These are phyloP conservation scores for Aegilops speltoides DNA, from an alignment of 176 grass and related monocot genomes.

Conservation along the genomic window DNA sequence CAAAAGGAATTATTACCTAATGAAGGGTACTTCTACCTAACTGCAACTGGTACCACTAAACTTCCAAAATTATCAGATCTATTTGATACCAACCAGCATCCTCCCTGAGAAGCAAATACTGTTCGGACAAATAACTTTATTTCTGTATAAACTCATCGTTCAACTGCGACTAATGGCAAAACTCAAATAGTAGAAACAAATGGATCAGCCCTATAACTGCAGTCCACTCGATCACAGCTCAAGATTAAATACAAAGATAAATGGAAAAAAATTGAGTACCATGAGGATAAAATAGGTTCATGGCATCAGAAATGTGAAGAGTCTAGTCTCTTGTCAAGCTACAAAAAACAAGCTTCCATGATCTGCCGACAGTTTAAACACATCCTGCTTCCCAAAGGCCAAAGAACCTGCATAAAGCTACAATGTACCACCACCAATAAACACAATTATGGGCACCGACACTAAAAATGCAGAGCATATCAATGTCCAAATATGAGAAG, in stretches of 20 bases:
- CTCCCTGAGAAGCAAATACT: not conserved
- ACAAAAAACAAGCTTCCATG: not conserved
- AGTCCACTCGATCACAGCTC: not conserved
- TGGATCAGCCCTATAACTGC: not conserved
- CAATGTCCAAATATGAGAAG: not conserved
- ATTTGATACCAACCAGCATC: not conserved
- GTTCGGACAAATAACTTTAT: too few relatives aligned
- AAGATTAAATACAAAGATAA: not conserved
- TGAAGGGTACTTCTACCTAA: not conserved
- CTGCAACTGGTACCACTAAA: not conserved
- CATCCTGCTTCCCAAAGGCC: not conserved
- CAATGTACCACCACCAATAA: not conserved
- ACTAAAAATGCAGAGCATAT: not conserved
- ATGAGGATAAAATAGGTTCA: not conserved
- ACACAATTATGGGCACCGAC: not conserved
- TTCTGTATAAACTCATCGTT: too few relatives aligned
- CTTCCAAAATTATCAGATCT: not conserved
- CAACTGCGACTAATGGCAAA: too few relatives aligned
- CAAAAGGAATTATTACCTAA: not conserved
- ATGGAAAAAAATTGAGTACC: not conserved
- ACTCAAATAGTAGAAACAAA: not conserved
- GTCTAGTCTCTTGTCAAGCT: not conserved
- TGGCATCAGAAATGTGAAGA: not conserved
- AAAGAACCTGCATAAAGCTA: not conserved
- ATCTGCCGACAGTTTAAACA: not conserved